phyloP scores from a whole-genome alignment of 2,329 filamentous ascomycete species.

The Colletotrichum higginsianum region DNA sequence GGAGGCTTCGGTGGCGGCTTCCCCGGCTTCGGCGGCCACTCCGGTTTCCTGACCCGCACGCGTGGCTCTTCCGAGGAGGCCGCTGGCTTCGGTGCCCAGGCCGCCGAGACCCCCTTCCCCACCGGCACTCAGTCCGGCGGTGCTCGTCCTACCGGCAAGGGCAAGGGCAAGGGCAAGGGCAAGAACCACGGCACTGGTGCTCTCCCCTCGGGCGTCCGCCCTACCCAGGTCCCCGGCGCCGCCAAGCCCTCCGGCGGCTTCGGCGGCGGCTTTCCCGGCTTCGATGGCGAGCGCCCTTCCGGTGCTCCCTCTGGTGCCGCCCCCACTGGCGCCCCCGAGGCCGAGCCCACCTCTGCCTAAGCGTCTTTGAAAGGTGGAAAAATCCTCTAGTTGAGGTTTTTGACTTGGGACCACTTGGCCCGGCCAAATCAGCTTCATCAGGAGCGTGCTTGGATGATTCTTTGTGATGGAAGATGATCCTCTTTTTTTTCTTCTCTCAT shows the following conservation, averaged over 20 bases:
- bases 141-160: constrained; percentile 29
- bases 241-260: constrained; percentile 35
- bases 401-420: constrained; percentile 20
- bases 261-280: constrained; percentile 9
- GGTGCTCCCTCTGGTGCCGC: neutral
- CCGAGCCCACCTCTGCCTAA: constrained; percentile 29
- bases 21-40: constrained; percentile 28
- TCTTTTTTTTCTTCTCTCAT: neutral
- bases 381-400: neutral
- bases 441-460: constrained; percentile 32
- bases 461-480: constrained; percentile 20
- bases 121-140: constrained; percentile 12
- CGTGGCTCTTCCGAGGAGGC: constrained; percentile 14
- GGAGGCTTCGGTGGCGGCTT: constrained; percentile 23
- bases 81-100: constrained; percentile 8
- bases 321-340: constrained; percentile 7
- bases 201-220: constrained; percentile 29
- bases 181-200: constrained; percentile 37
- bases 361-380: neutral
- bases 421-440: neutral
- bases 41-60: constrained; percentile 35
- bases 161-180: constrained; percentile 23
- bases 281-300: constrained; percentile 23
- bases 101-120: constrained; percentile 25
- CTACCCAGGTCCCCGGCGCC: constrained; percentile 35